phyloP scores from a whole-genome alignment of 305 asterid species.

The Vinca major region DNA sequence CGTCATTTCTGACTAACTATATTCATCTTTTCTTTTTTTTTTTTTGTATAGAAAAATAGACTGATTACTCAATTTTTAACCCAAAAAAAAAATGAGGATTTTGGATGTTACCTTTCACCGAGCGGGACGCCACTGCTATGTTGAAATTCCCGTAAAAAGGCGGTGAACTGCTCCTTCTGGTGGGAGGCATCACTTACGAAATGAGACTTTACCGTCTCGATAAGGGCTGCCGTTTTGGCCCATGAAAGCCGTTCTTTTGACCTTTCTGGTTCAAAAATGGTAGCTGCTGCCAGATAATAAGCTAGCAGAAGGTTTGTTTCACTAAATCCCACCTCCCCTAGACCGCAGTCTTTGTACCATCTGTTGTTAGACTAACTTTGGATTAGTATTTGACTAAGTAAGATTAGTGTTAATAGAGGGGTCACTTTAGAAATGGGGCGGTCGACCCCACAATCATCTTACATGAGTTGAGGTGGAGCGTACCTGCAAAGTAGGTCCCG shows the following conservation, averaged over 20 bases:
- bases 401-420: no score
- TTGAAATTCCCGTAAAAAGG: conserved; percentile 37
- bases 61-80: no score
- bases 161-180: conserved; percentile 22
- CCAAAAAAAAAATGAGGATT: no score
- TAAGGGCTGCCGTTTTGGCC: conserved; percentile 57
- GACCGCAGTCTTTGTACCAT: conserved; percentile 43
- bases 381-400: no score
- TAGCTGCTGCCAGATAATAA: conserved; percentile 49
- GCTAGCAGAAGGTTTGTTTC: conserved; percentile 29
- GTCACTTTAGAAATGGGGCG: no score
- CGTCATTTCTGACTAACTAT: no score
- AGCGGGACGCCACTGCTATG: conserved; percentile 14
- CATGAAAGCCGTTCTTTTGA: conserved; percentile 52
- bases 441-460: no score
- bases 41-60: no score
- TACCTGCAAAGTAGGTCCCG: no score
- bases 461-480: no score
- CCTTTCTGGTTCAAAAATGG: conserved; percentile 53
- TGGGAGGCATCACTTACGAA: conserved; percentile 10
- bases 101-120: conserved; percentile 16
- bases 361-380: conserved; percentile 19
- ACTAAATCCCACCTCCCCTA: conserved; percentile 38
- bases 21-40: no score
- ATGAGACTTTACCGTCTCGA: conserved; percentile 32